phyloP scores from a whole-genome alignment of 1,284 basidiomycete species.

The Caloboletus inedulis region DNA sequence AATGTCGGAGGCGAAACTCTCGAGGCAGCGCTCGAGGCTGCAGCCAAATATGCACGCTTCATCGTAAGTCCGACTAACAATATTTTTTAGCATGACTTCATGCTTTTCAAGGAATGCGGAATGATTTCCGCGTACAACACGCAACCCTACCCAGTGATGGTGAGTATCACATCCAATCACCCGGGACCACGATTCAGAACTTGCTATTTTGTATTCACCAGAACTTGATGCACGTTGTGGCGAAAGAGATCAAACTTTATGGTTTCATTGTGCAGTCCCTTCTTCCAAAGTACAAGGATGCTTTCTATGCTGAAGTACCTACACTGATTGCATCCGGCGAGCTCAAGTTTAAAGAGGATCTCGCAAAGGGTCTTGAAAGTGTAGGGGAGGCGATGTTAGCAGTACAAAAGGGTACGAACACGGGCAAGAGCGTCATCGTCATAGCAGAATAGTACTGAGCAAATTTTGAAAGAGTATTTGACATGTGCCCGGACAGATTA shows the following conservation, averaged over 20 bases:
- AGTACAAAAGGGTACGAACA: conserved; percentile 22
- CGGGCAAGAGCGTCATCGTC: conserved; percentile 19
- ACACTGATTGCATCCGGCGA: conserved; percentile 11
- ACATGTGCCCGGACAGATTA: neutral
- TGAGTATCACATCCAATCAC: neutral
- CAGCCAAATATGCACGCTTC: conserved; percentile 52
- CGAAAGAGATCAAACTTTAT: conserved; percentile 12
- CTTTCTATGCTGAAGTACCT: conserved; percentile 18
- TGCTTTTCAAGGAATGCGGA: conserved; percentile 18
- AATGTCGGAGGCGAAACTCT: conserved; percentile 31
- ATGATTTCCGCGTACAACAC: conserved; percentile 20
- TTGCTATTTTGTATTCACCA: neutral
- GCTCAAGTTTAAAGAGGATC: conserved; percentile 18
- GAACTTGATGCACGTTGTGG: conserved; percentile 15
- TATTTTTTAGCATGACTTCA: neutral
- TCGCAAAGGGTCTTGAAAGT: conserved; percentile 14
- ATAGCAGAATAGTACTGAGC: conserved; percentile 9
- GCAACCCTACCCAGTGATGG: conserved; percentile 10
- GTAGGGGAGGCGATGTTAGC: conserved; percentile 18
- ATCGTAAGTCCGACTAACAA: conserved; percentile 8
- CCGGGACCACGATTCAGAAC: neutral
- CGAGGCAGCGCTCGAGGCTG: conserved; percentile 51
- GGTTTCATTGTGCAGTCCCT: conserved; percentile 14
- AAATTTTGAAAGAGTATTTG: neutral
- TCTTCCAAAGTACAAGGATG: conserved; percentile 7